Evolutionary conservation across 805 yeast species (phyloP).

Genomic region (Wickerhamiella shivajii): DNA sequence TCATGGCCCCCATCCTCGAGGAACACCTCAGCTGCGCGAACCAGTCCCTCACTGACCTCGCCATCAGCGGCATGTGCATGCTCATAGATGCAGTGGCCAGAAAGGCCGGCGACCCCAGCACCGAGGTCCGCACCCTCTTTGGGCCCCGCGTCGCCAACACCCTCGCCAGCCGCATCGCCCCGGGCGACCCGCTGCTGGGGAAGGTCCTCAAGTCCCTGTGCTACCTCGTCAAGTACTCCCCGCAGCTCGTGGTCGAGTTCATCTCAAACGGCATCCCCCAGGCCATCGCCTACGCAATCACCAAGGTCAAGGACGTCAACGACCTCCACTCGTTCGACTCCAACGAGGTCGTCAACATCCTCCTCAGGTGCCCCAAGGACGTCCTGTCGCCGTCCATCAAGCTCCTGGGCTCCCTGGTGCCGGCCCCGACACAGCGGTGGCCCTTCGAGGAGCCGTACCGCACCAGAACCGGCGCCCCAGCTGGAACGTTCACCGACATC

Average conservation of each 20-base stretch:
- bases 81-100: slow-evolving; percentile 13
- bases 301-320: slow-evolving; percentile 3
- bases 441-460: slow-evolving; percentile 14
- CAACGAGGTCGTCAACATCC: slow-evolving; percentile 7
- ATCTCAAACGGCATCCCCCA: slow-evolving; percentile 7
- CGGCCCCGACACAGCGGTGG: slow-evolving; percentile 10
- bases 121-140: slow-evolving; percentile 9
- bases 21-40: slow-evolving; percentile 6
- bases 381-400: slow-evolving; percentile 10
- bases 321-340: slow-evolving; percentile 1
- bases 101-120: slow-evolving; percentile 1
- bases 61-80: slow-evolving; percentile 12
- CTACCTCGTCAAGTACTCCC: slow-evolving; percentile 9
- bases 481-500: not conserved
- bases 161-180: slow-evolving; percentile 9
- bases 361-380: slow-evolving; percentile 14
- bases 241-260: slow-evolving; percentile 9
- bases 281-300: slow-evolving; percentile 11
- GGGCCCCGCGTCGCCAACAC: slow-evolving; percentile 8
- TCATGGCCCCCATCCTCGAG: slow-evolving; percentile 11
- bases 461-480: not conserved
- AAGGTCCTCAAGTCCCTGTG: slow-evolving; percentile 12
- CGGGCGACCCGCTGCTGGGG: slow-evolving; percentile 11
- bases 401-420: slow-evolving; percentile 12
- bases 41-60: slow-evolving; percentile 12